A percentile compares a stretch with the other conserved stretches of the same genome.
Conservation (phyloP, 441 rosid species). For the Populus hybrid region DNA sequence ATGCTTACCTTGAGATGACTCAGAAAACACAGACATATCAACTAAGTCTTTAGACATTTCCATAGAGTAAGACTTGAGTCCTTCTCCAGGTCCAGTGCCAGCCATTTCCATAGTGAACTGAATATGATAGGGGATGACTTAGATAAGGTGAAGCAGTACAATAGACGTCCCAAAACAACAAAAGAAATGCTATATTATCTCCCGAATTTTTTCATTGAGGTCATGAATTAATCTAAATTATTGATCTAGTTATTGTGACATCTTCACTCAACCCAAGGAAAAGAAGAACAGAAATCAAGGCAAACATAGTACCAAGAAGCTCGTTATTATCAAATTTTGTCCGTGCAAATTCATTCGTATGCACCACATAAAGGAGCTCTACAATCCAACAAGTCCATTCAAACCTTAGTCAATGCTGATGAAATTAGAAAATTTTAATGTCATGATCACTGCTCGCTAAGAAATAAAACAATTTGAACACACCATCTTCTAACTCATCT, state of each 20-base stretch:
- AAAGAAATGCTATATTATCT: neutral
- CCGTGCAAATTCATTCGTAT: neutral
- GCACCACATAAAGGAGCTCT: neutral
- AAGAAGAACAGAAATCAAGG: neutral
- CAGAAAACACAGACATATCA: constrained; percentile 73
- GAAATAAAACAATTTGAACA: neutral
- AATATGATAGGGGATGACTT: constrained; percentile 6
- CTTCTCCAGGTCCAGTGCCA: constrained; percentile 50
- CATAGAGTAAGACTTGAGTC: constrained; percentile 67
- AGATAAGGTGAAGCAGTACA: neutral
- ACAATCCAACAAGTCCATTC: neutral
- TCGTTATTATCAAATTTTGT: neutral
- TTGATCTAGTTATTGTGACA: neutral
- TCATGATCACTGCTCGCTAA: neutral
- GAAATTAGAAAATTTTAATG: neutral
- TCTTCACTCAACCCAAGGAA: neutral
- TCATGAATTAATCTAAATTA: neutral
- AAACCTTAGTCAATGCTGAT: neutral
- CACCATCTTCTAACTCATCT: neutral
- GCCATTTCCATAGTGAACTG: constrained; percentile 80
- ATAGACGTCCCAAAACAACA: neutral
- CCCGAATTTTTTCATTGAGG: neutral
- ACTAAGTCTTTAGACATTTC: constrained; percentile 83
- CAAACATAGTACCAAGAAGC: neutral
- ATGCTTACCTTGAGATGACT: constrained; percentile 59